Percentiles rank a stretch among this genome's conserved stretches.
phyloP scores from a whole-genome alignment of 169 alveolate species.

The Plasmodium vivax region DNA sequence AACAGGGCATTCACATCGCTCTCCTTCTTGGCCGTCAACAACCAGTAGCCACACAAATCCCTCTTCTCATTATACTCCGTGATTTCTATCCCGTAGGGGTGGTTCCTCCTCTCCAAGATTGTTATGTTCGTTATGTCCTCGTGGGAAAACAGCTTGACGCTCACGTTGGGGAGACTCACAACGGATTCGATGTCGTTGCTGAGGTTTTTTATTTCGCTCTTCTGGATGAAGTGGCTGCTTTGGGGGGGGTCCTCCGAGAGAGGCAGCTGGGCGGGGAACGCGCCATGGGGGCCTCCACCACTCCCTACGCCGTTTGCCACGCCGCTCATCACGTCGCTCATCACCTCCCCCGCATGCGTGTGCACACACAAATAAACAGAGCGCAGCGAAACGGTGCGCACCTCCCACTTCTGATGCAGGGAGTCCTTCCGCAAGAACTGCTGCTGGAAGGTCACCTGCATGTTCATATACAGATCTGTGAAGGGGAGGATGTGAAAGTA shows the following conservation, averaged over 20 bases:
- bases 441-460: slow-evolving; percentile 14
- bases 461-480: slow-evolving; percentile 64
- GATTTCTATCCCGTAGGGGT: slow-evolving; percentile 57
- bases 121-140: slow-evolving; percentile 60
- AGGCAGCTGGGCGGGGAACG: not conserved
- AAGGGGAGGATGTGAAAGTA: slow-evolving; percentile 54
- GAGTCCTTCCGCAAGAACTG: slow-evolving; percentile 54
- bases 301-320: not conserved
- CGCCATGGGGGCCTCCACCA: not conserved
- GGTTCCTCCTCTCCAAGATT: slow-evolving; percentile 38
- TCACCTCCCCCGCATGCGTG: slow-evolving; percentile 6
- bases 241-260: not conserved
- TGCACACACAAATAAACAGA: slow-evolving; percentile 67
- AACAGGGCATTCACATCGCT: slow-evolving; percentile 8
- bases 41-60: slow-evolving; percentile 67
- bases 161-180: slow-evolving; percentile 34
- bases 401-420: slow-evolving; percentile 65
- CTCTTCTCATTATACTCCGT: slow-evolving; percentile 60
- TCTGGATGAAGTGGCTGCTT: not conserved
- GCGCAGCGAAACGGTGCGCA: slow-evolving; percentile 34
- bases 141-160: slow-evolving; percentile 17
- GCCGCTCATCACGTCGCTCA: not conserved
- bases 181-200: slow-evolving; percentile 61
- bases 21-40: slow-evolving; percentile 29
- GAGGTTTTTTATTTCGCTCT: not conserved